Evolutionary conservation across 306 rosid species (phyloP).

Genomic region (Cicer judaicum): DNA sequence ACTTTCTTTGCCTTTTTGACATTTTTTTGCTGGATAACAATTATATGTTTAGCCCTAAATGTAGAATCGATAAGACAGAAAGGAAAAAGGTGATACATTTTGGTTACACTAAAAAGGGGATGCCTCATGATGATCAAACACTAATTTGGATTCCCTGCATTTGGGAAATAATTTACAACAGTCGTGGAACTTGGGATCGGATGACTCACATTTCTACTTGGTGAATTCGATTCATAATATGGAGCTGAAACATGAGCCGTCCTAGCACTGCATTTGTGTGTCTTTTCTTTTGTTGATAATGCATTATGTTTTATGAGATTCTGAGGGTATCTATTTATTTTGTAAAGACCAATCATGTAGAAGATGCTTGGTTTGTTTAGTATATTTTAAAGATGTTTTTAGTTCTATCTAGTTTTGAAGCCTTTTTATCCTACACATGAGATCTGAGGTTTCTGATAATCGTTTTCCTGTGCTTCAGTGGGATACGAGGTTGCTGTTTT

Average conservation of each 20-base stretch:
- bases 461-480: constrained; percentile 71
- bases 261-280: not conserved
- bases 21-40: not conserved
- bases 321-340: constrained; percentile 12
- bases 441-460: constrained; percentile 44
- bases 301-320: constrained; percentile 27
- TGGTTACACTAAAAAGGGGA: not conserved
- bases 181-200: not conserved
- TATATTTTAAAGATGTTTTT: constrained; percentile 12
- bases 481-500: constrained; percentile 89
- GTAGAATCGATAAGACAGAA: not conserved
- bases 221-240: not conserved
- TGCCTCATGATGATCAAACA: not conserved
- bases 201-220: not conserved
- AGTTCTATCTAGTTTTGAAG: constrained; percentile 34
- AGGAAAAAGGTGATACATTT: not conserved
- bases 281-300: not conserved
- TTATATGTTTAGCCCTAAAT: not conserved
- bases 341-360: constrained; percentile 1
- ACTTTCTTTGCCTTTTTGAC: not conserved
- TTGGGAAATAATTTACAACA: not conserved
- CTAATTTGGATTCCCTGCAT: not conserved
- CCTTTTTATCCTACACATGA: constrained; percentile 27
- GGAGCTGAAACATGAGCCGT: not conserved
- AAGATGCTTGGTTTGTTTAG: not conserved